Evolutionary conservation across 306 rosid genomes (phyloP).

Genomic region (Myrica gale): DNA sequence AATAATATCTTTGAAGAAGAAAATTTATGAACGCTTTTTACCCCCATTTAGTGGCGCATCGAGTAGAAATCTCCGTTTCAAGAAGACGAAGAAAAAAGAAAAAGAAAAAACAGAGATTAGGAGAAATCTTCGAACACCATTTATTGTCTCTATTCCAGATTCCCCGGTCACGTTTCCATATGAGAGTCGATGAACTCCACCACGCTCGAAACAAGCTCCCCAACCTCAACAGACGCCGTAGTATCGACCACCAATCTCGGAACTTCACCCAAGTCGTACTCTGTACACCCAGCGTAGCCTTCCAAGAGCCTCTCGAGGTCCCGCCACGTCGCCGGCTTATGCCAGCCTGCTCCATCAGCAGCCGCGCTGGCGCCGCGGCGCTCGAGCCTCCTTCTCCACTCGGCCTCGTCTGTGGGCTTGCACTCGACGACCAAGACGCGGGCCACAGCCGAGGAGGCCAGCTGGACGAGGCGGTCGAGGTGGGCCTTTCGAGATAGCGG

Average conservation of each 20-base stretch:
- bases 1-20: too few species aligned
- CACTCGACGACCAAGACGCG: constrained; percentile 55
- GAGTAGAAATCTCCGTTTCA: too few species aligned
- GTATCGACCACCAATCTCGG: constrained; percentile 57
- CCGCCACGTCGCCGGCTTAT: constrained; percentile 67
- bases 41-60: too few species aligned
- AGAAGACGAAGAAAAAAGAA: too few species aligned
- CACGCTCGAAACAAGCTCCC: constrained; percentile 42
- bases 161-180: neutral
- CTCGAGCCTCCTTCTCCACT: constrained; percentile 62
- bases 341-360: constrained; percentile 26
- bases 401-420: constrained; percentile 31
- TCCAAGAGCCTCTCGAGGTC: constrained; percentile 58
- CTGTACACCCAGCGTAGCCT: constrained; percentile 60
- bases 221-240: constrained; percentile 31
- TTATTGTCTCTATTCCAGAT: neutral
- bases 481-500: constrained; percentile 63
- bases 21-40: too few species aligned
- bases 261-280: constrained; percentile 51
- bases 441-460: constrained; percentile 25
- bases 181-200: constrained; percentile 42
- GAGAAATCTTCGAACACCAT: too few species aligned
- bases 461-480: constrained; percentile 45
- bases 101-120: too few species aligned
- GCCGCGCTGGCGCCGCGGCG: constrained; percentile 26